Conservation (phyloP, 352 stramenopile genomes). For the Globisporangium middletonii region DNA sequence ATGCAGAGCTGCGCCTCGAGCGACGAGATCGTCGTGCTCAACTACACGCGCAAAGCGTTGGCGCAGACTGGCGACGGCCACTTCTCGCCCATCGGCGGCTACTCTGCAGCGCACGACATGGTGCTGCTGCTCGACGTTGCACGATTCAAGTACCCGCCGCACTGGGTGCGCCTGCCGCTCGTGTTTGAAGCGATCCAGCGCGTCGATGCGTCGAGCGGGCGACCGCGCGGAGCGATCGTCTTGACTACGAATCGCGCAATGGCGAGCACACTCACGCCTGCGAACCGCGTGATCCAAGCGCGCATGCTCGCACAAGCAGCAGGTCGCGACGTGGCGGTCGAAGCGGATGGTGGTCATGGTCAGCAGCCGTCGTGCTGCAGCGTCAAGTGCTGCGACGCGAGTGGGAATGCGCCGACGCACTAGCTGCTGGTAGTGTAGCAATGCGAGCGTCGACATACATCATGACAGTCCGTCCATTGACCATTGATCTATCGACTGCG, state of each 20-base stretch:
- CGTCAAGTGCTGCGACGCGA: background rate
- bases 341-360: too few relatives aligned
- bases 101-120: constrained; percentile 87
- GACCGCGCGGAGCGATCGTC: constrained; percentile 17
- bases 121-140: constrained; percentile 96
- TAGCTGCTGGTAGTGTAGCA: too few relatives aligned
- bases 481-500: too few relatives aligned
- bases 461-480: too few relatives aligned
- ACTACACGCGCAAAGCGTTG: constrained; percentile 89
- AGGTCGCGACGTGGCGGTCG: background rate
- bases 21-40: constrained; percentile 88
- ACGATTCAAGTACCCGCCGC: constrained; percentile 94
- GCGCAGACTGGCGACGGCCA: constrained; percentile 95
- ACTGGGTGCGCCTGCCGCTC: constrained; percentile 61
- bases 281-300: background rate
- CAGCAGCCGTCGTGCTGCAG: background rate
- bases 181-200: constrained; percentile 49
- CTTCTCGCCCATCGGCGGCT: constrained; percentile 95
- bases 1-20: constrained; percentile 63
- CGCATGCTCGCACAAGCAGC: background rate
- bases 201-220: constrained; percentile 36
- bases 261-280: background rate
- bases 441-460: too few relatives aligned
- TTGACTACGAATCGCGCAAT: constrained; percentile 7
- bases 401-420: background rate